These are phyloP conservation scores for Fonsecaea pedrosoi DNA, from an alignment of 2,329 filamentous ascomycete genomes.

Conservation along the genomic window DNA sequence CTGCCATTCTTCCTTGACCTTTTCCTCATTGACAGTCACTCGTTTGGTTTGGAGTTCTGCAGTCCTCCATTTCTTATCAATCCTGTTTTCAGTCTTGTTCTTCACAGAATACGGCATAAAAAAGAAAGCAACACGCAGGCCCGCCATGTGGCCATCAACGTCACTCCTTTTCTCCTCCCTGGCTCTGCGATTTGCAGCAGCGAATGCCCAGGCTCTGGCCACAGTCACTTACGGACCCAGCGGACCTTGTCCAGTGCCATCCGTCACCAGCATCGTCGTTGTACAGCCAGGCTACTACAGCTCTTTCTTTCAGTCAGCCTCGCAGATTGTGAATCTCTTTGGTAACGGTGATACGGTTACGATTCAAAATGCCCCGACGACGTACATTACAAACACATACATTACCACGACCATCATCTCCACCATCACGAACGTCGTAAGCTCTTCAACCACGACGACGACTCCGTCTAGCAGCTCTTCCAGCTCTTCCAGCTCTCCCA, in stretches of 20 bases:
- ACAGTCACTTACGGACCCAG: constrained; percentile 32
- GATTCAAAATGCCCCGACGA: constrained; percentile 36
- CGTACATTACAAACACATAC: constrained; percentile 35
- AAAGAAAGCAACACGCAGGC: constrained; percentile 5
- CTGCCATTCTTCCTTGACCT: constrained; percentile 17
- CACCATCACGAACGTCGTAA: constrained; percentile 17
- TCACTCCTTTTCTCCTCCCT: constrained; percentile 32
- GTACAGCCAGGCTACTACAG: constrained; percentile 35
- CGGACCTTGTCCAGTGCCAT: constrained; percentile 31
- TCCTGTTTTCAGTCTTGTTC: constrained; percentile 13
- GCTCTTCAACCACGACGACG: constrained; percentile 10
- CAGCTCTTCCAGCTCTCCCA: too few species aligned
- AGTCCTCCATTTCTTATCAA: constrained; percentile 27
- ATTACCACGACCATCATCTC: constrained; percentile 37
- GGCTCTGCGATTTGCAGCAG: constrained; percentile 30
- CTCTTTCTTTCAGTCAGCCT: constrained; percentile 36
- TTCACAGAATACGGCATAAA: constrained; percentile 15
- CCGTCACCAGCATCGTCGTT: constrained; percentile 31
- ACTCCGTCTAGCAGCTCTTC: constrained; percentile 3
- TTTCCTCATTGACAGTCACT: constrained; percentile 32
- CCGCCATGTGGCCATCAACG: constrained; percentile 34
- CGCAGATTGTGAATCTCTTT: constrained; percentile 36
- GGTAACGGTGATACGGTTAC: constrained; percentile 35
- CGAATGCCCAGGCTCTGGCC: constrained; percentile 27
- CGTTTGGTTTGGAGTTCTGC: constrained; percentile 37